Conservation (phyloP, 257 asterid genomes). For the Solanum chiquidenum region DNA sequence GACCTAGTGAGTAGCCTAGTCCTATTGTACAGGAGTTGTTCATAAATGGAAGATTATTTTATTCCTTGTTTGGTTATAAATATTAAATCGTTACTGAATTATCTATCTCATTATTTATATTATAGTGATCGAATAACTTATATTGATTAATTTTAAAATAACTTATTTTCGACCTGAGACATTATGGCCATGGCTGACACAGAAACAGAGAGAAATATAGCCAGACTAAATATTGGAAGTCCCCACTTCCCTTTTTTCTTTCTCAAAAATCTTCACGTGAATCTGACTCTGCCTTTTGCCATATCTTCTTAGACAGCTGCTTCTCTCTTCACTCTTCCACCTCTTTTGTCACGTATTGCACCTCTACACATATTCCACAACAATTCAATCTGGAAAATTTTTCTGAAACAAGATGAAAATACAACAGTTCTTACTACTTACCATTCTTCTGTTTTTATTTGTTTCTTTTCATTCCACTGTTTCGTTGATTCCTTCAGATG, state of each 20-base stretch:
- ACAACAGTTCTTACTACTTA: not conserved
- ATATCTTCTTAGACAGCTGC: constrained; percentile 20
- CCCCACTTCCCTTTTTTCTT: not conserved
- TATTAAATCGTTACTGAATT: too few relatives aligned
- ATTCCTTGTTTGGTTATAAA: too few relatives aligned
- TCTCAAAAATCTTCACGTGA: constrained; percentile 43
- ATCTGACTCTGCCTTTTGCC: constrained; percentile 25
- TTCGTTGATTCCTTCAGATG: constrained; percentile 22
- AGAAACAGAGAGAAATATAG: not conserved
- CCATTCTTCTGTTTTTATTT: not conserved
- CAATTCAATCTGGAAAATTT: not conserved
- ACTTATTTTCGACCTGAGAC: not conserved
- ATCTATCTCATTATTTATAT: too few relatives aligned
- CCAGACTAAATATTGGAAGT: not conserved
- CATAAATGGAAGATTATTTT: too few relatives aligned
- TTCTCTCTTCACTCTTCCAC: constrained; percentile 9
- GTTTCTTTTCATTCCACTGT: not conserved
- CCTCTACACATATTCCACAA: not conserved
- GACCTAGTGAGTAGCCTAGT: too few relatives aligned
- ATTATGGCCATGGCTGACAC: not conserved
- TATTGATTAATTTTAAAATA: accelerated
- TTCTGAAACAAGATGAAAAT: not conserved
- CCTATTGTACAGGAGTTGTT: too few relatives aligned
- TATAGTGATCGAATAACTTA: too few relatives aligned
- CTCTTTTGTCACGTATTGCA: constrained; percentile 16